phyloP scores from a whole-genome alignment of 345 rosid genomes.

The Lagerstroemia speciosa region DNA sequence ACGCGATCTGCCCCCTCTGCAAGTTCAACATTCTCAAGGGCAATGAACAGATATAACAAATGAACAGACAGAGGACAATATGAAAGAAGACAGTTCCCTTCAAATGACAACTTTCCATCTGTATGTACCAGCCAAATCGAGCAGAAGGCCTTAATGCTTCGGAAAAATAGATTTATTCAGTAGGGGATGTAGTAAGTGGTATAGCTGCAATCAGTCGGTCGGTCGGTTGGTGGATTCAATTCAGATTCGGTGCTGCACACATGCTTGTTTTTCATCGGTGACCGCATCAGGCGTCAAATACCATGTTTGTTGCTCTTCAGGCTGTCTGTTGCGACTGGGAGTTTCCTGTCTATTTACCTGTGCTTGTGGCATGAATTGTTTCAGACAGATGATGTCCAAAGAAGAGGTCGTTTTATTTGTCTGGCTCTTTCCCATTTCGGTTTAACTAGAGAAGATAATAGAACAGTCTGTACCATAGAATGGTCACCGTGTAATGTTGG shows the following conservation, averaged over 20 bases:
- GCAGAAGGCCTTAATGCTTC: not conserved
- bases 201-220: not conserved
- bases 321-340: not conserved
- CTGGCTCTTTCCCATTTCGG: not conserved
- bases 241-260: not conserved
- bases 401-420: conserved; percentile 10
- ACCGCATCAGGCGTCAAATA: too few relatives aligned
- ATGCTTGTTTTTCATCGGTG: not conserved
- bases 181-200: not conserved
- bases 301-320: not conserved
- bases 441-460: too few relatives aligned
- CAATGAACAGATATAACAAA: conserved; percentile 46
- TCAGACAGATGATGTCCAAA: not conserved
- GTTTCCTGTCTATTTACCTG: not conserved
- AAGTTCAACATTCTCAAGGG: conserved; percentile 91
- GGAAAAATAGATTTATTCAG: not conserved
- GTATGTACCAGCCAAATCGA: conserved; percentile 14
- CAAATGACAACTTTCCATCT: conserved; percentile 1
- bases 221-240: not conserved
- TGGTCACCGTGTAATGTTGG: too few relatives aligned
- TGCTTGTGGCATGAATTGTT: not conserved
- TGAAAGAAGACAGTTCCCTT: not conserved
- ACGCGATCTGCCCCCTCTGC: conserved; percentile 99
- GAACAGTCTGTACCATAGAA: too few relatives aligned
- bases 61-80: too few relatives aligned